Conservation (phyloP, 352 stramenopile species). For the Phytophthora agathidicida region DNA sequence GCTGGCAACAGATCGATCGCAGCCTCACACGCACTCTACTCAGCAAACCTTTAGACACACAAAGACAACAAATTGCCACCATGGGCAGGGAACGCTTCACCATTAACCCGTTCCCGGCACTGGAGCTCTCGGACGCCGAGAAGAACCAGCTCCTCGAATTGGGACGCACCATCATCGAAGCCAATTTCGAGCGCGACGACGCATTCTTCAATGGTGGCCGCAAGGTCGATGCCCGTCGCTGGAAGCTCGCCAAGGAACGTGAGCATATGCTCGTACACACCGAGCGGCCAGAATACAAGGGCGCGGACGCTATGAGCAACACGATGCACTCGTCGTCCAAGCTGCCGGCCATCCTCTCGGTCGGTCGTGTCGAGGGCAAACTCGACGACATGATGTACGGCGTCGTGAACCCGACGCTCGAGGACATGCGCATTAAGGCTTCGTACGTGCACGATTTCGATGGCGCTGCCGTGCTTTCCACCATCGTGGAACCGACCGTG, state of each 20-base stretch:
- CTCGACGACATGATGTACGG: slow-evolving; percentile 55
- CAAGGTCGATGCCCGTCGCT: slow-evolving; percentile 33
- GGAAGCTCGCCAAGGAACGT: slow-evolving; percentile 47
- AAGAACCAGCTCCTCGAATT: slow-evolving; percentile 45
- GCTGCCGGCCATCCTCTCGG: slow-evolving; percentile 36
- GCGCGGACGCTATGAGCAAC: slow-evolving; percentile 30
- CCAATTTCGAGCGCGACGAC: slow-evolving; percentile 42
- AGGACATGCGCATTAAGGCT: slow-evolving; percentile 47
- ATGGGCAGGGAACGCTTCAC: slow-evolving; percentile 44
- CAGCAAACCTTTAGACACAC: background rate
- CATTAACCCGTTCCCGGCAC: slow-evolving; percentile 44
- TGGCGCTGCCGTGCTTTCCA: slow-evolving; percentile 40
- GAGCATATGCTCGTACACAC: slow-evolving; percentile 41
- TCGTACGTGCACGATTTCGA: slow-evolving; percentile 43
- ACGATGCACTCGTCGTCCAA: slow-evolving; percentile 30
- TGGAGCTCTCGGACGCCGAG: slow-evolving; percentile 37
- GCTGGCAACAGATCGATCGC: slow-evolving; percentile 1
- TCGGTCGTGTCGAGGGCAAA: slow-evolving; percentile 35
- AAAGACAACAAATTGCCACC: background rate
- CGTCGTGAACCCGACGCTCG: slow-evolving; percentile 38
- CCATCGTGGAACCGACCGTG: slow-evolving; percentile 33
- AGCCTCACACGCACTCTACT: background rate
- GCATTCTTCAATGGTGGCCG: slow-evolving; percentile 34
- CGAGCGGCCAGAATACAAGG: slow-evolving; percentile 38
- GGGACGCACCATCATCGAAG: slow-evolving; percentile 40